Base-by-base conservation (phyloP, 2,329 filamentous ascomycete species). In the Talaromyces rugulosus region DNA sequence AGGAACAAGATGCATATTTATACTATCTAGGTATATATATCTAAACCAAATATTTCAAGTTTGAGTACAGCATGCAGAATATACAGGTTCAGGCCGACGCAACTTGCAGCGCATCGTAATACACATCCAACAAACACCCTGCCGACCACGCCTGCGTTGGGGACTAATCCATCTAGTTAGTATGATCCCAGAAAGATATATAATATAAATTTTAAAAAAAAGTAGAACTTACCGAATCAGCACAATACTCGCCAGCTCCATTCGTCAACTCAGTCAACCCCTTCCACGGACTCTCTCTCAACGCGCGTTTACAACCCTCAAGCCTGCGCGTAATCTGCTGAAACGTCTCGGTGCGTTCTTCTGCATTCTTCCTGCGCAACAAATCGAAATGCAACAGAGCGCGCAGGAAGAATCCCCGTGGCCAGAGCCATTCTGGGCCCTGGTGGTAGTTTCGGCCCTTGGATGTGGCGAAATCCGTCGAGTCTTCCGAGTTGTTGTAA, bases 401-500 rank as follows among this genome's bases (percentile, higher is more conserved):
- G 56, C 96, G 88, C 27, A 97, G 82, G 82, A 96, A 99, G 81
- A 92, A 99, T 4, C 95, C 95, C 1, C 92, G 94, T 0, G 94
- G 96, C 95, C 95, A 99, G 28, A 97, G 80, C 95, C 95, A 99
- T 75, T 99, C 95, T 0, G 95, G 96, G 4, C 95, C 95, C 75
- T 98, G 94, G 76, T 99, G 95, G 78, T 99, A 99, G 77, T 98
- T 99, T 61, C 95, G 85, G 56, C 95, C 95, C 77, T 98, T 98
- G 68, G 90, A 87, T 0, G 94, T 98, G 11, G 91, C 86, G 71
- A 97, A 98, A 75, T 98, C 91, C 12, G 86, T 87, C 63, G 89
- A 94, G 77, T 99, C 95, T 71, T 98, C 94, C 67, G 89, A 90
- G 79, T 99, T 99, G 81, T 89, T 87, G 80, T 99, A 99, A 80